Evolutionary conservation across 176 grass and related monocot species (phyloP), one percentile per base, ranked within the genome.

Genomic region (Eleusine coracana): DNA sequence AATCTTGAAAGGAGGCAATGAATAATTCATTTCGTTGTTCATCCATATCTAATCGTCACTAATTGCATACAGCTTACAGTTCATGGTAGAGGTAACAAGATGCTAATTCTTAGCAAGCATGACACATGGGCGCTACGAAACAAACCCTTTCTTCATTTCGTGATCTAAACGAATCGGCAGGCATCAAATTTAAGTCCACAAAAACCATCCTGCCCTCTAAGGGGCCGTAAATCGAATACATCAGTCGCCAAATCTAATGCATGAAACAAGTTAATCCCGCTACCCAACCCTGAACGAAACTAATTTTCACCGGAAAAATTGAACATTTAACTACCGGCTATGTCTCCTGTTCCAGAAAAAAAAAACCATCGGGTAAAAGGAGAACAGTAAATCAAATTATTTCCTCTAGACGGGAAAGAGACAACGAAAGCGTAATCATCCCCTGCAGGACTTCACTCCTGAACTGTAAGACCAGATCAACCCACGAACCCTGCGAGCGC

Each of bases 141-240:
- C 73, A 66, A 31, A 52, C 18, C 25, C 59, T 41, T 66, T 50
- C 34, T 21, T 62, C 64, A 76, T 76, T 62, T 62, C 27, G 29
- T 51, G 61, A 13, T 31, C 63, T 8, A 62, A 36, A 70, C 17
- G 31, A 80, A 51, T 56, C 37, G 28, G 61, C 4, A 12, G 36
- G 40, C 20, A 10, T 66, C 48, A 40, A 69, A 90, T 82, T 86
- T 27, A 78, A 68, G 86, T 67, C 50, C 65, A 5, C n/a, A 73
- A 29, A 29, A 68, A 31, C 21, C 7, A 42, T 0, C 80, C 51
- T 38, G 0, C 0, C 5, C 13, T 23, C 16, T 63, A 27, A 23
- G 5, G 28, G 11, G 45, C 10, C 14, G 39, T 31, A 74, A 88
- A 88, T 74, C 69, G 62, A 80, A 46, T 25, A 59, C 69, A 1